Base-by-base conservation (phyloP, 805 yeast genomes). In the Kodamaea kakaduensis region DNA sequence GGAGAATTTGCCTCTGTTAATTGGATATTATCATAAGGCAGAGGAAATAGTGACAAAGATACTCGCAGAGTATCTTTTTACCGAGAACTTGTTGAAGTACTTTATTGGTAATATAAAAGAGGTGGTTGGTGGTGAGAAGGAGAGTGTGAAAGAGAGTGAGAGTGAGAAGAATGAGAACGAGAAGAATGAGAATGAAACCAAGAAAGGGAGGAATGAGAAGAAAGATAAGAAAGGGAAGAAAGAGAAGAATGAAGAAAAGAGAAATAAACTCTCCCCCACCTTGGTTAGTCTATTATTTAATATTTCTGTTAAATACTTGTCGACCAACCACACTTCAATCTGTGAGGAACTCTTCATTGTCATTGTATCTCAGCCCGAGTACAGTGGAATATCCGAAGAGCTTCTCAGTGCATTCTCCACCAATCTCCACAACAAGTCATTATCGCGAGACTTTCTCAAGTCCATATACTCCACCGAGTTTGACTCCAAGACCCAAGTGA, bases 391-490 rank as follows among this genome's bases (percentile, higher is more conserved):
- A 16, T 56, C 78, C 0, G 68, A 72, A n/a, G 25, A 44, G 0
- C 50, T 80, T 14, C 56, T 82, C 25, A 54, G 55, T 6, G 58
- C 61, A n/a, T 54, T 82, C n/a, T 61, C 78, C 1, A 41, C 56
- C 1, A 31, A 31, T 21, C 32, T 36, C 12, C 62, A 69, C 13
- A 78, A 77, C 42, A 77, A 71, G 45, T 61, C 78, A 0, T 51
- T 82, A 21, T 73, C 86, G 0, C 60, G 70, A 3, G 59, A 61
- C 1, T 81, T 82, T 45, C 56, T 80, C 16, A 51, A 64, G 7
- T 45, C 58, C 1, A 50, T 74, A 3, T 70, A 71, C 20, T 53
- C 56, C 5, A 46, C 44, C 3, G 63, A 64, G 9, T 32, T 66
- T 4, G 35, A 31, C n/a, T 35, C 41, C 1, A 38, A 39, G 9